These are phyloP conservation scores for Erodium chrysanthum DNA, from an alignment of 441 rosid species.

Conservation along the genomic window DNA sequence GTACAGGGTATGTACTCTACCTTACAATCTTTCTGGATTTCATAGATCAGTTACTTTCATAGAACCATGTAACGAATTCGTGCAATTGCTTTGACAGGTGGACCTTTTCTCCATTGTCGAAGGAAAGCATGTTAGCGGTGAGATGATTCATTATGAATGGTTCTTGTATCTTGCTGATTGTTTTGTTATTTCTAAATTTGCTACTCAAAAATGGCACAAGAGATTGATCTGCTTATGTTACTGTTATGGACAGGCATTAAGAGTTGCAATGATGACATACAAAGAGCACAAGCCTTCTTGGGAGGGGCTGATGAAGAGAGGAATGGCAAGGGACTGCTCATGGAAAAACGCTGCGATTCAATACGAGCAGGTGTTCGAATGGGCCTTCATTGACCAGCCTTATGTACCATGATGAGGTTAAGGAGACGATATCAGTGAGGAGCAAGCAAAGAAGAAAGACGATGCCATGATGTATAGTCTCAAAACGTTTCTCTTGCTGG, in stretches of 20 bases:
- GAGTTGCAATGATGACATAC: conserved; percentile 55
- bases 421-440: too few species aligned
- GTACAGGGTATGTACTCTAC: conserved; percentile 63
- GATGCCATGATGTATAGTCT: too few species aligned
- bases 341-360: conserved; percentile 83
- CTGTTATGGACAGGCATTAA: conserved; percentile 39
- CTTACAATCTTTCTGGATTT: background rate
- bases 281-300: conserved; percentile 62
- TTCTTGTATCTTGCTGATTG: background rate
- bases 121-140: conserved; percentile 69
- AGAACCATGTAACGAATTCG: background rate
- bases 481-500: too few species aligned
- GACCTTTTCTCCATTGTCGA: conserved; percentile 66
- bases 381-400: conserved; percentile 74
- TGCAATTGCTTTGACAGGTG: conserved; percentile 39
- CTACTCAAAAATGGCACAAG: too few species aligned
- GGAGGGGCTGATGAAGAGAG: conserved; percentile 73
- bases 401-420: conserved; percentile 22
- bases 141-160: conserved; percentile 16
- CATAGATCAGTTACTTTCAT: too few species aligned
- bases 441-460: too few species aligned
- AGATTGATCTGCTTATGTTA: too few species aligned
- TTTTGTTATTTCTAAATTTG: background rate
- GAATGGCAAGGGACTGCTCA: conserved; percentile 54
- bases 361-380: conserved; percentile 73